A percentile compares a stretch with the other conserved stretches of the same genome.
phyloP scores from a whole-genome alignment of 2,329 filamentous ascomycete genomes.

The Atkinsonella texensis region DNA sequence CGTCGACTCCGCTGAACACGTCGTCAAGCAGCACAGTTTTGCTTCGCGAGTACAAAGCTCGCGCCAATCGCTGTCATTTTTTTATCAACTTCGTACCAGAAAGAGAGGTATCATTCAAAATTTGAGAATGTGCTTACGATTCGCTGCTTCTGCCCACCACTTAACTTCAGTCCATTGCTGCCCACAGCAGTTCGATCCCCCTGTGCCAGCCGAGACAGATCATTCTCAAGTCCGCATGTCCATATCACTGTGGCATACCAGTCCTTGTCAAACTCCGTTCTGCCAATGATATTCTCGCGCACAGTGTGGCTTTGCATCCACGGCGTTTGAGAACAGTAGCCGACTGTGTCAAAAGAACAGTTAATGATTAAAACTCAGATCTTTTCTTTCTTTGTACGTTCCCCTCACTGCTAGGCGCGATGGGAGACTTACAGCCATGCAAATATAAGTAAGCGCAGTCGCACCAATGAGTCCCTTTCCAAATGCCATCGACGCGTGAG shows the following conservation, averaged over 20 bases:
- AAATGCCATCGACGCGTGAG: constrained; percentile 12
- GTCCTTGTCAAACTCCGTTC: constrained; percentile 15
- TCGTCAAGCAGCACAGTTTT: constrained; percentile 5
- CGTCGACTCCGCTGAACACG: constrained; percentile 1
- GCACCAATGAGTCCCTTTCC: constrained; percentile 32
- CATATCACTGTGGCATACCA: constrained; percentile 24
- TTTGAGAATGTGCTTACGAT: constrained; percentile 5
- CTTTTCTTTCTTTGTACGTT: too few species aligned
- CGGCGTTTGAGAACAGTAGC: constrained; percentile 21
- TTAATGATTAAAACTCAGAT: too few species aligned
- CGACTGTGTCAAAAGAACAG: constrained; percentile 13
- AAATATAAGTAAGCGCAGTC: constrained; percentile 24
- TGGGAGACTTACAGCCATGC: constrained; percentile 28
- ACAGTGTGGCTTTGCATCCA: constrained; percentile 24
- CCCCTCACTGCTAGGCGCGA: too few species aligned
- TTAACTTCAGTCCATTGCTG: constrained; percentile 28
- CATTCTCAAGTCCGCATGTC: constrained; percentile 19
- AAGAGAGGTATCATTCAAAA: background rate
- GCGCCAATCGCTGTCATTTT: background rate
- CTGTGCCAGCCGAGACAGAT: constrained; percentile 19
- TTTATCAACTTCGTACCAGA: background rate
- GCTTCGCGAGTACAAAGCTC: constrained; percentile 1
- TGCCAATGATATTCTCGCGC: constrained; percentile 26
- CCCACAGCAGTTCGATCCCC: constrained; percentile 28
- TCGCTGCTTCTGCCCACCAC: constrained; percentile 27